Percentiles rank a stretch among this genome's conserved stretches.
phyloP scores from a whole-genome alignment of 805 yeast species.

The Candida ascalaphidarum region DNA sequence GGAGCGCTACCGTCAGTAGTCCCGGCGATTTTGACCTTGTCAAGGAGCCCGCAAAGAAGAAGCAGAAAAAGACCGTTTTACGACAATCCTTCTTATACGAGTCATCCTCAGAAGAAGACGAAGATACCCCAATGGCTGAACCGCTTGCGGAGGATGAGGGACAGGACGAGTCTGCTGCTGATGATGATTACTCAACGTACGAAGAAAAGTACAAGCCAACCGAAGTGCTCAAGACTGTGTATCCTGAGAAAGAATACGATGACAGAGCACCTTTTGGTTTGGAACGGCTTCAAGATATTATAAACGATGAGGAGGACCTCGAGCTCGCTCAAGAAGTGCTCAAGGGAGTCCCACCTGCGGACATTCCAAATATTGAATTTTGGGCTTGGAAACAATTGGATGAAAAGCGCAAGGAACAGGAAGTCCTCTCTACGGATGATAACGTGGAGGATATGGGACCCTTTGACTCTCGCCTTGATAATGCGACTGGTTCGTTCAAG shows the following conservation, averaged over 20 bases:
- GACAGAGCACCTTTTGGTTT: slow-evolving; percentile 29
- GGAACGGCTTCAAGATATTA: slow-evolving; percentile 38
- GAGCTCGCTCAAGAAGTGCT: slow-evolving; percentile 41
- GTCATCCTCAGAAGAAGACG: slow-evolving; percentile 25
- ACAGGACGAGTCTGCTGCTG: slow-evolving; percentile 14
- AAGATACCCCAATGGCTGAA: too few relatives aligned
- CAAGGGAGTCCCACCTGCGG: slow-evolving; percentile 7
- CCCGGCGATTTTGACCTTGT: slow-evolving; percentile 10
- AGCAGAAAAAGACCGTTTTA: slow-evolving; percentile 12
- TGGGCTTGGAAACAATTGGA: slow-evolving; percentile 63
- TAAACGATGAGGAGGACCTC: slow-evolving; percentile 74
- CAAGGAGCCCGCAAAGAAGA: slow-evolving; percentile 1
- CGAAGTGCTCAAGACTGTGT: slow-evolving; percentile 48
- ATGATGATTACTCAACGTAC: slow-evolving; percentile 15
- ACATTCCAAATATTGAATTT: slow-evolving; percentile 34
- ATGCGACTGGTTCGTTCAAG: slow-evolving; percentile 52
- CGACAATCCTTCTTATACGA: slow-evolving; percentile 21
- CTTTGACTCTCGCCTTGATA: slow-evolving; percentile 25
- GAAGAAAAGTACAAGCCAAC: slow-evolving; percentile 43
- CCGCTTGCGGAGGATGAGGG: slow-evolving; percentile 8
- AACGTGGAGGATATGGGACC: slow-evolving; percentile 16
- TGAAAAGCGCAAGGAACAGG: slow-evolving; percentile 8
- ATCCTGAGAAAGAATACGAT: slow-evolving; percentile 29
- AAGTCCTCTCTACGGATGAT: slow-evolving; percentile 13
- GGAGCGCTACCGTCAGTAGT: slow-evolving; percentile 14